Conservation (phyloP, 768 basidiomycete species). For the Suillus cothurnatus region DNA sequence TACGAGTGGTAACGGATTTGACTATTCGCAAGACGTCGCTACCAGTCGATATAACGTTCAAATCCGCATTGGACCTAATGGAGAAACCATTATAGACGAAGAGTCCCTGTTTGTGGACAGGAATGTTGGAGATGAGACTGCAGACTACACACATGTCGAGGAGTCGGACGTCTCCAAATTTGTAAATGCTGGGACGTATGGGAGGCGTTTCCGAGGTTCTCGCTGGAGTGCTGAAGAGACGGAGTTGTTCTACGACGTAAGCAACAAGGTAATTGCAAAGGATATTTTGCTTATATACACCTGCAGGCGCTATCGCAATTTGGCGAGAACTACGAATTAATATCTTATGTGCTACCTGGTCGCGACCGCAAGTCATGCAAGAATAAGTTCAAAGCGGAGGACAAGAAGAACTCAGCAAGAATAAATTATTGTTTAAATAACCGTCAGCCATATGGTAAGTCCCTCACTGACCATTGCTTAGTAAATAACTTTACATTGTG, state of each 20-base stretch:
- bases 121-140: slow-evolving; percentile 63
- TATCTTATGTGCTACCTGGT: slow-evolving; percentile 81
- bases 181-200: slow-evolving; percentile 81
- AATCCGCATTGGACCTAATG: slow-evolving; percentile 84
- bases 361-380: slow-evolving; percentile 89
- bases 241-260: slow-evolving; percentile 82
- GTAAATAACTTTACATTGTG: slow-evolving; percentile 3
- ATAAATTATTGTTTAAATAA: slow-evolving; percentile 78
- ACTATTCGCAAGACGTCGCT: slow-evolving; percentile 65
- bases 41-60: slow-evolving; percentile 82
- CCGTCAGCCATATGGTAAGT: slow-evolving; percentile 73
- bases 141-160: slow-evolving; percentile 74
- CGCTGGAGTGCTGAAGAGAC: slow-evolving; percentile 93
- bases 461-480: not conserved
- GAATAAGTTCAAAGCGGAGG: slow-evolving; percentile 91
- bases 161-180: slow-evolving; percentile 86
- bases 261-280: slow-evolving; percentile 24
- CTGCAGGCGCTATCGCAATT: slow-evolving; percentile 83
- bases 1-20: slow-evolving; percentile 62
- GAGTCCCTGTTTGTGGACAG: slow-evolving; percentile 82
- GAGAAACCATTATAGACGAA: slow-evolving; percentile 86
- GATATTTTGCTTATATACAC: slow-evolving; percentile 15
- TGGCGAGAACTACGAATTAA: slow-evolving; percentile 91
- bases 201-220: slow-evolving; percentile 77
- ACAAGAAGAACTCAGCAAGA: slow-evolving; percentile 74